These are phyloP conservation scores for Metarhizium album DNA, from an alignment of 2,329 filamentous ascomycete species.

Conservation along the genomic window DNA sequence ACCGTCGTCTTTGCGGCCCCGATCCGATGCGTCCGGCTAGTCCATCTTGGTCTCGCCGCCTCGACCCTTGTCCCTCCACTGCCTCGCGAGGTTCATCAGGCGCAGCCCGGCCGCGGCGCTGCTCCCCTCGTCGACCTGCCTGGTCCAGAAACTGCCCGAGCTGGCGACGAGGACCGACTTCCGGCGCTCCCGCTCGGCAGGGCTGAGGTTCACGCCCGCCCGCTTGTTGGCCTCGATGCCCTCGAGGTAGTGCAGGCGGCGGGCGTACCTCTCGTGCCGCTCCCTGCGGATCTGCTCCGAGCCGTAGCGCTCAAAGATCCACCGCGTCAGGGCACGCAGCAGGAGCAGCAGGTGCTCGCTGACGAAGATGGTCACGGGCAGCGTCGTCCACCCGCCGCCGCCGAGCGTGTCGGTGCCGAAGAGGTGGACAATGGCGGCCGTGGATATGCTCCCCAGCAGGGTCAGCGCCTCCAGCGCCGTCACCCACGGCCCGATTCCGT, in stretches of 20 bases:
- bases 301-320: slow-evolving; percentile 25
- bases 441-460: slow-evolving; percentile 64
- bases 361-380: slow-evolving; percentile 61
- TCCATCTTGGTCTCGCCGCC: slow-evolving; percentile 1
- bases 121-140: slow-evolving; percentile 27
- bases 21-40: neutral
- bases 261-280: slow-evolving; percentile 27
- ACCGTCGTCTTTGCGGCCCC: no score
- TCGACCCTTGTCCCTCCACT: slow-evolving; percentile 8
- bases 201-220: slow-evolving; percentile 20
- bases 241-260: slow-evolving; percentile 26
- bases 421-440: slow-evolving; percentile 62
- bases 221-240: slow-evolving; percentile 29
- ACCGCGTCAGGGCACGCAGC: slow-evolving; percentile 34
- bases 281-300: slow-evolving; percentile 30
- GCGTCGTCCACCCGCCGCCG: slow-evolving; percentile 50
- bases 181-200: slow-evolving; percentile 26
- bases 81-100: slow-evolving; percentile 22
- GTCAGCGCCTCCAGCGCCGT: slow-evolving; percentile 56
- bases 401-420: slow-evolving; percentile 48
- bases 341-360: slow-evolving; percentile 62
- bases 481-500: slow-evolving; percentile 66
- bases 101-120: slow-evolving; percentile 23
- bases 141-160: slow-evolving; percentile 29
- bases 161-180: slow-evolving; percentile 24